A percentile compares a stretch with the other conserved stretches of the same genome.
Conservation (phyloP, 306 rosid species). For the Lathyrus sativus region DNA sequence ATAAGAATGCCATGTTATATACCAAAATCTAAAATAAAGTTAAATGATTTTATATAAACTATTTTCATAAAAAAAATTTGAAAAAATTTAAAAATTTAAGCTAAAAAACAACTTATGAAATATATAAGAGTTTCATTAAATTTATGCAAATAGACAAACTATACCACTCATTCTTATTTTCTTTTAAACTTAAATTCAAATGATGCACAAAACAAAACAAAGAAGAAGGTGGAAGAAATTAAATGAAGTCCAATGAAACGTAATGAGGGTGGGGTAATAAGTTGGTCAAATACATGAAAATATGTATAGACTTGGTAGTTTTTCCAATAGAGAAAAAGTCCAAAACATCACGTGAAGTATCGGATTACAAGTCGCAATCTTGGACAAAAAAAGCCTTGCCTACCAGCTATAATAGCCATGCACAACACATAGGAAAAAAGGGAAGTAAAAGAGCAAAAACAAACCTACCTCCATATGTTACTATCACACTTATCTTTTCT, state of each 20-base stretch:
- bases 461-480: slow-evolving; percentile 39
- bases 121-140: no score
- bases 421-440: slow-evolving; percentile 41
- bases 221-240: not conserved
- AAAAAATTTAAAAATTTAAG: no score
- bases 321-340: slow-evolving; percentile 44
- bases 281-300: slow-evolving; percentile 45
- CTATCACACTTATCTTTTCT: slow-evolving; percentile 35
- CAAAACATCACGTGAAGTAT: slow-evolving; percentile 65
- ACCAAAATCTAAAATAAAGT: no score
- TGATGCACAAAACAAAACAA: no score
- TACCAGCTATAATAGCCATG: slow-evolving; percentile 40
- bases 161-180: no score
- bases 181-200: no score
- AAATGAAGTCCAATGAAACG: not conserved
- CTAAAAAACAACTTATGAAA: no score
- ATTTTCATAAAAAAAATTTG: no score
- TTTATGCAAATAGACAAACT: no score
- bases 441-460: slow-evolving; percentile 29
- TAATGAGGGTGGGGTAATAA: slow-evolving; percentile 34
- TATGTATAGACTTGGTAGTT: slow-evolving; percentile 28
- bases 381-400: slow-evolving; percentile 52
- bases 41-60: no score
- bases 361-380: slow-evolving; percentile 57
- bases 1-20: no score